Conservation (phyloP, 1,139 yeast species). For the Petasospora rhodanensis region DNA sequence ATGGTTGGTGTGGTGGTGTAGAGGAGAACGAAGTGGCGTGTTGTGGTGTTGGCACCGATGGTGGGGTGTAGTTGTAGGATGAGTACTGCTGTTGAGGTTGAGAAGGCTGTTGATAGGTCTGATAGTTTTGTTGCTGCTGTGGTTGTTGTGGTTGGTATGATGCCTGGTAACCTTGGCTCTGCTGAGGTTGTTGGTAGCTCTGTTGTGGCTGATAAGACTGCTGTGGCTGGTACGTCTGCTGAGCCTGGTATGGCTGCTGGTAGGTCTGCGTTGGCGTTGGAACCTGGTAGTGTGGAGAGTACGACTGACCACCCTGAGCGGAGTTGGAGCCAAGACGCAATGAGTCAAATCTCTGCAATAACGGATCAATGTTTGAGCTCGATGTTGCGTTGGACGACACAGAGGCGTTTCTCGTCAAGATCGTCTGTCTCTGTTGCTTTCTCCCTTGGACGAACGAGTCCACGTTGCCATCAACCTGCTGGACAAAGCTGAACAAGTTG, state of each 20-base stretch:
- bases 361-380: too few relatives aligned
- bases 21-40: too few relatives aligned
- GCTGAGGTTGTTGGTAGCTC: too few relatives aligned
- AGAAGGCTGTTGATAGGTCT: constrained; percentile 1
- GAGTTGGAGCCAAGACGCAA: constrained; percentile 8
- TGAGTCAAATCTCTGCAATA: constrained; percentile 8
- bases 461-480: constrained; percentile 35
- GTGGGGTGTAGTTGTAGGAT: constrained; percentile 5
- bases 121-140: constrained; percentile 1
- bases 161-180: too few relatives aligned
- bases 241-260: too few relatives aligned
- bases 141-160: constrained; percentile 1
- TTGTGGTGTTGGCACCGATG: constrained; percentile 8
- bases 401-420: too few relatives aligned
- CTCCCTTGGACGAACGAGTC: constrained; percentile 33
- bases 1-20: constrained; percentile 3
- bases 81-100: constrained; percentile 1
- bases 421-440: constrained; percentile 29
- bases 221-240: too few relatives aligned
- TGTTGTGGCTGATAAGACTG: too few relatives aligned
- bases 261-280: too few relatives aligned
- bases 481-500: constrained; percentile 45
- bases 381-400: too few relatives aligned
- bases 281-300: too few relatives aligned
- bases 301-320: too few relatives aligned